phyloP scores from a whole-genome alignment of 2,329 filamentous ascomycete genomes.

The Byssothecium circinans region DNA sequence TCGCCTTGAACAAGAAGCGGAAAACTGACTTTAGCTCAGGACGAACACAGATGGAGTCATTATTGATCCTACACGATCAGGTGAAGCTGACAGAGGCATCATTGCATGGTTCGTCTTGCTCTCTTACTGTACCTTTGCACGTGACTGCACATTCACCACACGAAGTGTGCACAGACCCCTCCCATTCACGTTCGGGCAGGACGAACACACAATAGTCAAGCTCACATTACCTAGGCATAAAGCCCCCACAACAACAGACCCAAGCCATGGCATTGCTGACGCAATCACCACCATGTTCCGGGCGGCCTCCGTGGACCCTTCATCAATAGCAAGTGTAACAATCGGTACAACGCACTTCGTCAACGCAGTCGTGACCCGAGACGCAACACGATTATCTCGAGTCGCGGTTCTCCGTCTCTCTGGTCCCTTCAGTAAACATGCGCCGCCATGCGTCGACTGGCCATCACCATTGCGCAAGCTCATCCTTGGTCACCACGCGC shows the following conservation, averaged over 20 bases:
- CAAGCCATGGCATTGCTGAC: slow-evolving; percentile 41
- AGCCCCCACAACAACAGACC: slow-evolving; percentile 41
- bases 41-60: slow-evolving; percentile 44
- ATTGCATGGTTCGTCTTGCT: slow-evolving; percentile 33
- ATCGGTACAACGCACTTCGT: slow-evolving; percentile 58
- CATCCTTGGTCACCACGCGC: slow-evolving; percentile 50
- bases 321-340: slow-evolving; percentile 48
- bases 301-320: slow-evolving; percentile 31
- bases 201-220: background rate
- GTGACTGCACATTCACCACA: slow-evolving; percentile 7
- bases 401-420: slow-evolving; percentile 58
- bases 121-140: slow-evolving; percentile 1
- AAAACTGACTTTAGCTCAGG: too few species aligned
- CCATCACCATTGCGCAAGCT: slow-evolving; percentile 49
- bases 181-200: background rate
- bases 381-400: slow-evolving; percentile 52
- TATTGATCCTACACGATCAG: slow-evolving; percentile 35
- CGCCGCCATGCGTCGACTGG: slow-evolving; percentile 55
- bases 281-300: slow-evolving; percentile 43
- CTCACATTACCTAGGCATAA: slow-evolving; percentile 34
- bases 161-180: background rate
- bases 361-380: slow-evolving; percentile 55
- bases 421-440: slow-evolving; percentile 51
- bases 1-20: too few species aligned
- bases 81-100: slow-evolving; percentile 32